Base-by-base conservation (phyloP, 176 grass and related monocot species). In the Oryza rufipogon region DNA sequence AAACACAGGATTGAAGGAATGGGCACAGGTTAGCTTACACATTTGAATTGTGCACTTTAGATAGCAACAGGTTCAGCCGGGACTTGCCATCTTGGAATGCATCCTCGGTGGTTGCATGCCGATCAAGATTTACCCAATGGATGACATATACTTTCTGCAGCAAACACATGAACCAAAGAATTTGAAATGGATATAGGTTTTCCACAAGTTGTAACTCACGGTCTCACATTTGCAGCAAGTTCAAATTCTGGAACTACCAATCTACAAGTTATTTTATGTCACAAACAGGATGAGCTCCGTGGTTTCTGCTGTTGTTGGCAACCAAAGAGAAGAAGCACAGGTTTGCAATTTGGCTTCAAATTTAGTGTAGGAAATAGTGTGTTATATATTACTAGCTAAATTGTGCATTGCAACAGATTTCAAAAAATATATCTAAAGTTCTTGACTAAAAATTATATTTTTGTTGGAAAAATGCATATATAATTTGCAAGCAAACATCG, bases 81-180 rank as follows among this genome's bases (percentile, higher is more conserved):
- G 82, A 84, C 66, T 44, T 91, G 68, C 91, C 94, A 78, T 93
- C 75, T 87, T 89, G n/a, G 66, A 90, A 97, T 67, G 91, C 94
- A 69, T 86, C 81, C 86, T 97, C 89, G 0, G 91, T 64, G 22
- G 94, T 93, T 81, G 91, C 90, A 77, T 97, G 81, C 1, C 80
- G 86, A 56, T 91, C 87, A 22, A 97, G 36, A 86, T 84, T 86
- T 46, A 97, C 91, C 91, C 94, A 97, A 81, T 93, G 91, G 81
- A 97, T 97, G 66, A 85, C 91, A 90, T 91, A 97, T 7, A 76
- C 94, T 93, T 93, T 97, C 91, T 97, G 76, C 63, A 84, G 71
- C 39, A 77, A 70, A 41, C 30, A 81, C 12, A 77, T 63, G n/a
- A 73, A 19, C 8, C 88, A 84, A 4, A 23, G 12, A 67, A 73